Evolutionary conservation across 2,329 filamentous ascomycete genomes (phyloP).

Genomic region (Exophiala sideris): DNA sequence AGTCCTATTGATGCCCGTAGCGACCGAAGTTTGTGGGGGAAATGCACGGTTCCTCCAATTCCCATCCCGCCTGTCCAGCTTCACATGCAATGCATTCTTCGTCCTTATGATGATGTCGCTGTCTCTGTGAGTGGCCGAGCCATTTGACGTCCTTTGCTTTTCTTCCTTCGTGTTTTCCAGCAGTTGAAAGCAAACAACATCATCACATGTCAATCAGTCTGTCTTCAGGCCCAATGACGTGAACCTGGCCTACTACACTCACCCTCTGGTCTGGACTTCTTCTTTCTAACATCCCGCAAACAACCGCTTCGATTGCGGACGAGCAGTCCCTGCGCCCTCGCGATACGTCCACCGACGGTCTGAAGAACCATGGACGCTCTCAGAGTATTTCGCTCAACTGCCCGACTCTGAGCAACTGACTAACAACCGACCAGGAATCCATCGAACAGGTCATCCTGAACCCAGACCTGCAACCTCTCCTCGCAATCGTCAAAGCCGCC

Average conservation of each 20-base stretch:
- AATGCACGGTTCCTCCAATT: no score
- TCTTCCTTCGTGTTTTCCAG: background rate
- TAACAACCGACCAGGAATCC: slow-evolving; percentile 14
- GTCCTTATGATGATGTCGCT: background rate
- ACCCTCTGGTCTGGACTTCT: background rate
- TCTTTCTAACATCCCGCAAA: background rate
- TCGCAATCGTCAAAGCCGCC: slow-evolving; percentile 84
- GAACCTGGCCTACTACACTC: background rate
- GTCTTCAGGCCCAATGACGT: background rate
- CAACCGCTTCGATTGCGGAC: background rate
- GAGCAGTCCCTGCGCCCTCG: no score
- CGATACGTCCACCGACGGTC: background rate
- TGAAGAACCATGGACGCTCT: slow-evolving; percentile 18
- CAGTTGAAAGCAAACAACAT: background rate
- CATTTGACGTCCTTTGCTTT: background rate
- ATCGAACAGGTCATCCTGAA: slow-evolving; percentile 23
- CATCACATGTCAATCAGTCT: background rate
- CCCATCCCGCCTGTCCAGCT: no score
- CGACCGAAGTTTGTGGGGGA: background rate
- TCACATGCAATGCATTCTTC: background rate
- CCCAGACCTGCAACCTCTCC: slow-evolving; percentile 67
- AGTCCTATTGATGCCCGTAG: background rate
- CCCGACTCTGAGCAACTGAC: background rate
- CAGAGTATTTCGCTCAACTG: slow-evolving; percentile 7
- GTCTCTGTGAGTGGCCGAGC: background rate